Conservation (phyloP, 345 rosid genomes). For the Salix koriyanagi region DNA sequence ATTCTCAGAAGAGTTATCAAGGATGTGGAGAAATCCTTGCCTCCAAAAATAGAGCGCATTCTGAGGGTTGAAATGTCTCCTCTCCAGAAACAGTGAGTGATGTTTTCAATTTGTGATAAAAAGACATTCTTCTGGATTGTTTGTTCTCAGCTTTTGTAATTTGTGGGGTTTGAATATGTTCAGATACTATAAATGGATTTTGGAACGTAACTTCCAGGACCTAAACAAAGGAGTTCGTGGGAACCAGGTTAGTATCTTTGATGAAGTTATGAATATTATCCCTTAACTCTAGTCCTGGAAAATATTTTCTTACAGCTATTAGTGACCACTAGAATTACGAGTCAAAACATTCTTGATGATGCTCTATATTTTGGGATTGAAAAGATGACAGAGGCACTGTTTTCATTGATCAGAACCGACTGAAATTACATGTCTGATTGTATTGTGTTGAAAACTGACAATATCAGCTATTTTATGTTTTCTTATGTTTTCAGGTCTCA, state of each 20-base stretch:
- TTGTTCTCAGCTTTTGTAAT: background rate
- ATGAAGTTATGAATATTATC: background rate
- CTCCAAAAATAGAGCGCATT: conserved; percentile 98
- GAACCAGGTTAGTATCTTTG: conserved; percentile 68
- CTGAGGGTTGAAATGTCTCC: conserved; percentile 99
- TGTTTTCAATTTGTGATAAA: conserved; percentile 3
- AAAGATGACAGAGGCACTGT: background rate
- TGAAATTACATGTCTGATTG: background rate
- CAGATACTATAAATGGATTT: conserved; percentile 98
- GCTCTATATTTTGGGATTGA: too few relatives aligned
- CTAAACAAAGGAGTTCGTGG: conserved; percentile 99
- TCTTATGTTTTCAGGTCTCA: conserved; percentile 64
- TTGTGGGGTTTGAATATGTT: conserved; percentile 11
- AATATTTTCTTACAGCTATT: background rate
- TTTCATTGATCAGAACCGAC: background rate
- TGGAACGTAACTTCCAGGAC: conserved; percentile 98
- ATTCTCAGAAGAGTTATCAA: conserved; percentile 95
- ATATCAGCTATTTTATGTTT: background rate
- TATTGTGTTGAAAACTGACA: background rate
- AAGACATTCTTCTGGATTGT: background rate
- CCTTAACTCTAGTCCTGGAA: background rate
- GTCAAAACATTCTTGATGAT: background rate
- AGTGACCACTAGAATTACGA: background rate
- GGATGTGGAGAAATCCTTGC: conserved; percentile 98
- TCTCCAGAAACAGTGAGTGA: conserved; percentile 89